Conservation (phyloP, 805 yeast genomes). For the Candida ficus region DNA sequence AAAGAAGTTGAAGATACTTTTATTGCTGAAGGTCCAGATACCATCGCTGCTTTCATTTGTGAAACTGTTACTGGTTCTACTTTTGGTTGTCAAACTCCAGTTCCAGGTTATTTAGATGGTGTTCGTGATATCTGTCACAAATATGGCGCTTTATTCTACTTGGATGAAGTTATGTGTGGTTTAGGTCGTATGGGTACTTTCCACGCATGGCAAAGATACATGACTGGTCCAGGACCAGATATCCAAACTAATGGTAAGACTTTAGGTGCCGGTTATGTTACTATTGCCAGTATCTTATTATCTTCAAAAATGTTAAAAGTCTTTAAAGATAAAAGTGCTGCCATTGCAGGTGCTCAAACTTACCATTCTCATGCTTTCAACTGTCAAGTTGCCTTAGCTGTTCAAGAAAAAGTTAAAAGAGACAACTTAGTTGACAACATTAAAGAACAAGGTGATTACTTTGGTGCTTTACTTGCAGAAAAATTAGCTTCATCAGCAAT, state of each 20-base stretch:
- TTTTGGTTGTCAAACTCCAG: slow-evolving; percentile 37
- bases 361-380: slow-evolving; percentile 43
- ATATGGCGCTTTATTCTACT: slow-evolving; percentile 43
- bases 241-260: slow-evolving; percentile 44
- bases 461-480: slow-evolving; percentile 32
- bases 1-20: slow-evolving; percentile 38
- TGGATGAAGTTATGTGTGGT: slow-evolving; percentile 56
- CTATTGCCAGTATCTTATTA: slow-evolving; percentile 40
- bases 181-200: slow-evolving; percentile 46
- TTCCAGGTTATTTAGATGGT: slow-evolving; percentile 43
- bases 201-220: slow-evolving; percentile 40
- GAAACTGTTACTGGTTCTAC: slow-evolving; percentile 47
- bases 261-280: slow-evolving; percentile 42
- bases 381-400: slow-evolving; percentile 42
- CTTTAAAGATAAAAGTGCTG: slow-evolving; percentile 23
- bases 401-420: slow-evolving; percentile 35
- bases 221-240: slow-evolving; percentile 40
- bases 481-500: slow-evolving; percentile 27
- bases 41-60: slow-evolving; percentile 37
- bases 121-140: slow-evolving; percentile 42
- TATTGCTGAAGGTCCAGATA: slow-evolving; percentile 37
- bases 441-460: slow-evolving; percentile 36
- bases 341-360: slow-evolving; percentile 42
- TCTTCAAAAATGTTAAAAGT: slow-evolving; percentile 33
- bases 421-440: slow-evolving; percentile 36